A percentile compares a stretch with the other conserved stretches of the same genome.
Evolutionary conservation across 2,329 filamentous ascomycete species (phyloP).

Genomic region (Beauveria brongniartii): DNA sequence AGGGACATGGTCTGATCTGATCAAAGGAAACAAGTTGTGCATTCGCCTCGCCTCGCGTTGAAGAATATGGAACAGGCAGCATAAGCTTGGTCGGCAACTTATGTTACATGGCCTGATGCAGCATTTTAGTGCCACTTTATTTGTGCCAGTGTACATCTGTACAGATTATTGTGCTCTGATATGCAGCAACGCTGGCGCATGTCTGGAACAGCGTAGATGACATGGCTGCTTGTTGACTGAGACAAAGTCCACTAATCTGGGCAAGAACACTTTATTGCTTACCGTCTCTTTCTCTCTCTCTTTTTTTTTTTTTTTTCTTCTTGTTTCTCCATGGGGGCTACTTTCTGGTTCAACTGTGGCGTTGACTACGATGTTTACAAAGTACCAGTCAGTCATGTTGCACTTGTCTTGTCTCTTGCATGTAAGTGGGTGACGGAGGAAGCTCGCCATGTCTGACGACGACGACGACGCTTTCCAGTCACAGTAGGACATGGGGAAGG

Average conservation of each 20-base stretch:
- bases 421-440: background rate
- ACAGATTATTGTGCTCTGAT: background rate
- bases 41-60: background rate
- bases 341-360: background rate
- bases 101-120: slow-evolving; percentile 3
- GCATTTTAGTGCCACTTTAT: background rate
- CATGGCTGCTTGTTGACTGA: slow-evolving; percentile 9
- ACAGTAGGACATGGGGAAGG: background rate
- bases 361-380: background rate
- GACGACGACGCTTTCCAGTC: background rate
- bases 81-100: background rate
- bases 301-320: background rate
- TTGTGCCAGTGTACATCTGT: background rate
- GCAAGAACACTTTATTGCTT: background rate
- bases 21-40: background rate
- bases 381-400: background rate
- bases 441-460: slow-evolving; percentile 3
- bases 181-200: slow-evolving; percentile 8
- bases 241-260: slow-evolving; percentile 8
- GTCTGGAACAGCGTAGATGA: slow-evolving; percentile 11
- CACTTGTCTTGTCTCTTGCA: background rate
- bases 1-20: background rate
- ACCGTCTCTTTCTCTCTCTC: background rate
- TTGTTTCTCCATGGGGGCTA: background rate
- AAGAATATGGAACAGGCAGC: slow-evolving; percentile 5